phyloP scores from a whole-genome alignment of 805 yeast genomes.

The Hanseniaspora jakobsenii region DNA sequence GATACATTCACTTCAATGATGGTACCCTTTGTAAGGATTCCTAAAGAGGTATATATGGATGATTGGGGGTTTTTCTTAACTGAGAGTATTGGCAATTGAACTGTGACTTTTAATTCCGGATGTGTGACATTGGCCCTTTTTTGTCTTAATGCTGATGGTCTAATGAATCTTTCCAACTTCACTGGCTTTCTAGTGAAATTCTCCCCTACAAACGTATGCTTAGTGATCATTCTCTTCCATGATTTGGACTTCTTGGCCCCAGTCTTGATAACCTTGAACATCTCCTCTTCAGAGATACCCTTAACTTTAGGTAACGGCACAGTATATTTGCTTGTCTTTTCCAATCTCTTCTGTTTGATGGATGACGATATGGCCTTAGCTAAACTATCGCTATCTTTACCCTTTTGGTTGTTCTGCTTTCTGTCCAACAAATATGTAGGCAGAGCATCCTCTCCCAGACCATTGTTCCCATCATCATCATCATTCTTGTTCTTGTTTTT shows the following conservation, averaged over 20 bases:
- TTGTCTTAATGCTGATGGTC: slow-evolving; percentile 95
- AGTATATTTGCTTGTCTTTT: slow-evolving; percentile 93
- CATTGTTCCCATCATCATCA: slow-evolving; percentile 39
- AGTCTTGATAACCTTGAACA: slow-evolving; percentile 93
- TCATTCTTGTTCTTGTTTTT: slow-evolving; percentile 67
- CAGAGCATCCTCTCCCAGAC: slow-evolving; percentile 64
- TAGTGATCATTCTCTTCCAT: slow-evolving; percentile 99
- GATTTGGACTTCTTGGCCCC: slow-evolving; percentile 79
- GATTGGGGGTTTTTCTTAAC: slow-evolving; percentile 98
- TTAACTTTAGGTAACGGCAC: slow-evolving; percentile 97
- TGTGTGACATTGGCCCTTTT: slow-evolving; percentile 98
- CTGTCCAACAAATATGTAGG: slow-evolving; percentile 96
- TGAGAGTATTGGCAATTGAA: slow-evolving; percentile 83
- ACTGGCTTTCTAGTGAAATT: slow-evolving; percentile 98
- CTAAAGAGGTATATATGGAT: slow-evolving; percentile 95
- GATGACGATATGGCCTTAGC: slow-evolving; percentile 93
- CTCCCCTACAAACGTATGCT: slow-evolving; percentile 97
- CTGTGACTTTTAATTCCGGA: slow-evolving; percentile 92
- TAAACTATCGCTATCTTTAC: slow-evolving; percentile 13
- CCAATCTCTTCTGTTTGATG: slow-evolving; percentile 93
- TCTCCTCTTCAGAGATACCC: slow-evolving; percentile 97
- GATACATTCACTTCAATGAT: slow-evolving; percentile 96
- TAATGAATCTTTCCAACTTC: slow-evolving; percentile 89
- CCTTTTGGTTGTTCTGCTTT: slow-evolving; percentile 64
- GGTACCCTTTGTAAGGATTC: slow-evolving; percentile 96